Evolutionary conservation across 2,329 filamentous ascomycete genomes (phyloP), one percentile per base, ranked within the genome.

Genomic region (Colletotrichum siamense): DNA sequence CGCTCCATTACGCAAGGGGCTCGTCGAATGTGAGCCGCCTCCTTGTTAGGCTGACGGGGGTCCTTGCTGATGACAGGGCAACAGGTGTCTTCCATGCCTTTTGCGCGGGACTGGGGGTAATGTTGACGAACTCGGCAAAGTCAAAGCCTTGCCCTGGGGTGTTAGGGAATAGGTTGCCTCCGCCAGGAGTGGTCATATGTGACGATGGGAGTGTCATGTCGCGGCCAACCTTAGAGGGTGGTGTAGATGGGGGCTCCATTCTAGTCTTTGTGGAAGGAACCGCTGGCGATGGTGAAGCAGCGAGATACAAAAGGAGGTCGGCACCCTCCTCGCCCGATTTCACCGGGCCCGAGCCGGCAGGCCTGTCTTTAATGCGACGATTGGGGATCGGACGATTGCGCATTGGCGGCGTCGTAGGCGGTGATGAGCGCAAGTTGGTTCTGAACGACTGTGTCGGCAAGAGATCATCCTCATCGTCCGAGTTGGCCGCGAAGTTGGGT

Each of bases 91-190:
- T 95, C 95, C 96, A 98, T 12, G 93, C 91, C 79, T 93, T 95
- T 86, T 98, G 97, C 30, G 95, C 97, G 24, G 97, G 97, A 82
- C 95, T 98, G 1, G 97, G 97, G 8, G 97, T 98, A 83, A 99
- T 96, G 86, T 99, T 98, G 83, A 99, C 94, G 85, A 98, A 99
- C 83, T 99, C 97, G 69, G 96, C 92, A 86, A 99, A 98, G 87
- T 99, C 98, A 85, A 99, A 98, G 64, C 85, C 87, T 82, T 96
- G 94, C 18, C 94, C 94, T 0, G 96, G 96, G 1, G 96, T 99
- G 78, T 92, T 93, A 68, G 94, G 92, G 81, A 93, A 92, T 63
- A 94, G 85, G 81, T 92, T 94, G 77, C 91, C 91, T 55, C 93
- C 94, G 69, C 93, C 92, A 3, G 95, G 95, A 13, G 95, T 97